Evolutionary conservation across 1,284 basidiomycete species (phyloP).

Genomic region (Crocinoboletus sp.): DNA sequence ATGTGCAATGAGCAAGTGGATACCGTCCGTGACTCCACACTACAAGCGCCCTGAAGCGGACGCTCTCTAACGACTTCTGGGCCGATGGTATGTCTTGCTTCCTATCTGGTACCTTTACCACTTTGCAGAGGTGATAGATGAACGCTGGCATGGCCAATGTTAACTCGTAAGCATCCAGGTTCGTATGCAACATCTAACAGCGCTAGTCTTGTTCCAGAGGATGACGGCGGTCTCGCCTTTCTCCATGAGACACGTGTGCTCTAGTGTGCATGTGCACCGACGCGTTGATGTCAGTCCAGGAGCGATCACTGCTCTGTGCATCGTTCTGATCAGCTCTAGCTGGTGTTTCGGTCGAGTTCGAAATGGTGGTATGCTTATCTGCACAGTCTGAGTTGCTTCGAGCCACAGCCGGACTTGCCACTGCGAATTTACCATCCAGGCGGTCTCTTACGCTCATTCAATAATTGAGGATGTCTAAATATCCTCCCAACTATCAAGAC

Average conservation of each 20-base stretch:
- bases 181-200: neutral
- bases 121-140: neutral
- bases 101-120: neutral
- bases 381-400: constrained; percentile 1
- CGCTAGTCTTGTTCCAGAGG: constrained; percentile 3
- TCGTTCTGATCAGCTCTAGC: constrained; percentile 3
- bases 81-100: neutral
- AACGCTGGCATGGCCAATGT: neutral
- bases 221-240: constrained; percentile 1
- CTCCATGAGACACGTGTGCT: neutral
- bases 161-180: neutral
- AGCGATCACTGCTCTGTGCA: neutral
- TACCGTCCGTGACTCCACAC: too few species aligned
- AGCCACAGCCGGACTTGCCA: neutral
- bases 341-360: constrained; percentile 17
- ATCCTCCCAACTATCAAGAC: constrained; percentile 8
- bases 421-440: constrained; percentile 13
- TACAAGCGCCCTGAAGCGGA: neutral
- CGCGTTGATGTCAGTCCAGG: neutral
- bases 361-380: constrained; percentile 20
- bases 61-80: neutral
- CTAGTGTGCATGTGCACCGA: neutral
- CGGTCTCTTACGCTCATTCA: constrained; percentile 12
- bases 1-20: too few species aligned
- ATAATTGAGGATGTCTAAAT: constrained; percentile 15